Conservation (phyloP, 1,139 yeast genomes). For the Blastobotrys illinoisensis region DNA sequence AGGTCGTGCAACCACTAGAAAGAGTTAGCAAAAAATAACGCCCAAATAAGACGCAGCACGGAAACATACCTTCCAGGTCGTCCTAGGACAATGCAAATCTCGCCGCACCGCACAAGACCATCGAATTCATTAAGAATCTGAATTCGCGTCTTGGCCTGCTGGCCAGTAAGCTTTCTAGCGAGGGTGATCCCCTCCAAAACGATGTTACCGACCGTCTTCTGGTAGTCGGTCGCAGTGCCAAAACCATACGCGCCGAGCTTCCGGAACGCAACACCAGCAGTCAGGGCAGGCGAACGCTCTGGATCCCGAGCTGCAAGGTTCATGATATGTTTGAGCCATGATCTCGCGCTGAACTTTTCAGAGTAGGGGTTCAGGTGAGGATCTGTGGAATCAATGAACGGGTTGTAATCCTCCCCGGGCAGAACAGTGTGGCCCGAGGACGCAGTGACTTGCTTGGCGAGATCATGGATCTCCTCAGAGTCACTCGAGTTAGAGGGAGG, state of each 20-base stretch:
- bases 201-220: conserved; percentile 59
- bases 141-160: conserved; percentile 33
- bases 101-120: conserved; percentile 64
- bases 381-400: conserved; percentile 12
- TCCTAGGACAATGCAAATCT: conserved; percentile 69
- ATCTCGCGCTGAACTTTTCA: conserved; percentile 53
- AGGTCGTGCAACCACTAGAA: conserved; percentile 70
- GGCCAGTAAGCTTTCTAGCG: conserved; percentile 19
- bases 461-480: conserved; percentile 17
- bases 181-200: conserved; percentile 27
- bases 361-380: conserved; percentile 46
- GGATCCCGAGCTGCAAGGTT: conserved; percentile 17
- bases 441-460: conserved; percentile 25
- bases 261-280: conserved; percentile 58
- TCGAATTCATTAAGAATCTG: conserved; percentile 66
- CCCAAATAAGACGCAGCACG: not conserved
- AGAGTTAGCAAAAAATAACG: conserved; percentile 1
- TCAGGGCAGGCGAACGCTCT: conserved; percentile 15
- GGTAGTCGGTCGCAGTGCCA: conserved; percentile 76
- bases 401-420: conserved; percentile 8
- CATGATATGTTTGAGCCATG: conserved; percentile 67
- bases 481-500: not conserved
- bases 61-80: conserved; percentile 51
- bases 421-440: conserved; percentile 10
- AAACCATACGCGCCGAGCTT: conserved; percentile 67